Evolutionary conservation across 768 basidiomycete genomes (phyloP), one percentile per base, ranked within the genome.

Genomic region (Lanmaoa rubissima): DNA sequence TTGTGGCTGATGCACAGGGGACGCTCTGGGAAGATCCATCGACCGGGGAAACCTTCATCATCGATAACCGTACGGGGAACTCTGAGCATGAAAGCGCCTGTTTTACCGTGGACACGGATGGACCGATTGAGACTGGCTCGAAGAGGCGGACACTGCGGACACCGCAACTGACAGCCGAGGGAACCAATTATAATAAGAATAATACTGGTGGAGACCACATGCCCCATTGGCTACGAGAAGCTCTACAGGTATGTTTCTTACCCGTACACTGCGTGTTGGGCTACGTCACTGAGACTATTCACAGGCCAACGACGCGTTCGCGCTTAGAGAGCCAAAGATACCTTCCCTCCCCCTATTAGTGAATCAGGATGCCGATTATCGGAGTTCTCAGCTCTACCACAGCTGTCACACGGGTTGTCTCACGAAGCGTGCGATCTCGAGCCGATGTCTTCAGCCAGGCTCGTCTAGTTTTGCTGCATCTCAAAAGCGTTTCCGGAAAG

Each of bases 21-120:
- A 48, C 31, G 13, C 36, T 73, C 21, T 90, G 89, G 88, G 79
- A 73, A 32, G 88, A 93, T 73, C 80, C 82, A n/a, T 69, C 62
- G 14, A 88, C 85, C 5, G 79, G 82, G 14, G 75, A 84, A 65
- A 72, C 68, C 3, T 87, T 85, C 64, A 55, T 81, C n/a, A 72
- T 92, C 16, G 83, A 94, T 65, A 66, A 69, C n/a, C 78, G 82
- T 50, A 90, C 87, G 11, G 88, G 89, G 11, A 84, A 90, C 66
- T 90, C 87, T 9, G 77, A 78, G 68, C 73, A 72, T 32, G 72
- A 69, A 58, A 58, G 61, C 26, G 59, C 59, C 36, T 58, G 40
- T 55, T 62, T 40, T 51, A 34, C 26, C 51, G 48, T 54, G 36
- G 53, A 36, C 38, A 40, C 40, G 42, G 50, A 59, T 48, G 54